phyloP scores from a whole-genome alignment of 768 basidiomycete species.

The Kwoniella mangroviensis region DNA sequence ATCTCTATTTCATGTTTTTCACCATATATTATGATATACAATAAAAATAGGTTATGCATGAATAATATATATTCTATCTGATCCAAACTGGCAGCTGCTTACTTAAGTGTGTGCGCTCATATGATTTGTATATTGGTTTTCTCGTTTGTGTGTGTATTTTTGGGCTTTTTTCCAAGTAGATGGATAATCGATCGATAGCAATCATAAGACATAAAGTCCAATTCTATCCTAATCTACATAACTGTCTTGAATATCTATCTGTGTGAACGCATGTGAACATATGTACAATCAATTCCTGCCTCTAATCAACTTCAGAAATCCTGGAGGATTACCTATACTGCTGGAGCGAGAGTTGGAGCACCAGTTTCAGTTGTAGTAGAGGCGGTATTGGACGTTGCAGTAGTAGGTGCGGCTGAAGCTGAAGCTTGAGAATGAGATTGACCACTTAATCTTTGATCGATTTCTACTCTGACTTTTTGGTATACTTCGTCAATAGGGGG shows the following conservation, averaged over 20 bases:
- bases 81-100: background rate
- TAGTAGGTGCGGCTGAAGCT: background rate
- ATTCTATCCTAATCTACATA: constrained; percentile 2
- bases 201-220: background rate
- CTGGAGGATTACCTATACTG: background rate
- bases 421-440: constrained; percentile 3
- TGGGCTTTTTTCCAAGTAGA: too few species aligned
- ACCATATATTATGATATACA: background rate
- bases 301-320: background rate
- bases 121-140: background rate
- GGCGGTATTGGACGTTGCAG: background rate
- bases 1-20: background rate
- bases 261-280: too few species aligned
- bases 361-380: background rate
- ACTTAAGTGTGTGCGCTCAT: background rate
- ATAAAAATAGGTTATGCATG: background rate
- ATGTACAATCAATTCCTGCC: too few species aligned
- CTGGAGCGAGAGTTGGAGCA: constrained; percentile 5
- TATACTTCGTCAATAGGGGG: constrained; percentile 74
- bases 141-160: background rate
- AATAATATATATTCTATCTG: background rate
- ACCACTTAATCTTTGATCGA: constrained; percentile 62
- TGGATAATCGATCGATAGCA: background rate
- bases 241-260: too few species aligned
- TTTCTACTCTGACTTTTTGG: constrained; percentile 64